phyloP scores from a whole-genome alignment of 768 basidiomycete species.

The Amanita exitialis region DNA sequence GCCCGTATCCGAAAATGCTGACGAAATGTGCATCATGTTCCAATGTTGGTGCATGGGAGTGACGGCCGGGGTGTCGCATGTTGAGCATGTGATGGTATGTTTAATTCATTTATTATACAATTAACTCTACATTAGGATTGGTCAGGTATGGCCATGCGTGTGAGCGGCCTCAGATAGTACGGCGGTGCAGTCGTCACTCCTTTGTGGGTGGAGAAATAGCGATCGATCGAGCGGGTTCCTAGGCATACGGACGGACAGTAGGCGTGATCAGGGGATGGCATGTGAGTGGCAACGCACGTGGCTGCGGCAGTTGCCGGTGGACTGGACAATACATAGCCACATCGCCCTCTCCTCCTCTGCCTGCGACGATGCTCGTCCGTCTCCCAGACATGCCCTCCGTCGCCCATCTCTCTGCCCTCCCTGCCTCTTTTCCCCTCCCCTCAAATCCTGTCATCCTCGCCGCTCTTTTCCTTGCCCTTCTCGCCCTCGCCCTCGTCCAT shows the following conservation, averaged over 20 bases:
- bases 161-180: too few relatives aligned
- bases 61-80: constrained; percentile 1
- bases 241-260: neutral
- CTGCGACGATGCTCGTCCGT: constrained; percentile 7
- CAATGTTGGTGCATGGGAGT: neutral
- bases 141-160: too few relatives aligned
- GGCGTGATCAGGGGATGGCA: neutral
- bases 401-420: constrained; percentile 10
- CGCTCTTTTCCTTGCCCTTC: constrained; percentile 12
- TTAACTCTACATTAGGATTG: too few relatives aligned
- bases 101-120: neutral
- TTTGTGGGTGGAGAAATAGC: too few relatives aligned
- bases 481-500: constrained; percentile 2
- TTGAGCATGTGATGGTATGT: neutral
- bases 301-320: neutral
- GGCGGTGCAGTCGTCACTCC: too few relatives aligned
- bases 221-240: too few relatives aligned
- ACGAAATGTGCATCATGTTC: neutral
- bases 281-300: neutral
- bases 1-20: neutral
- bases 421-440: constrained; percentile 4
- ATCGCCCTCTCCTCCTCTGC: constrained; percentile 6
- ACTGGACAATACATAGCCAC: neutral
- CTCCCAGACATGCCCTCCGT: constrained; percentile 9
- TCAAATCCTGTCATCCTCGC: constrained; percentile 14